Evolutionary conservation across 2,329 filamentous ascomycete species (phyloP).

Genomic region (Penicillium aurantiogriseum): DNA sequence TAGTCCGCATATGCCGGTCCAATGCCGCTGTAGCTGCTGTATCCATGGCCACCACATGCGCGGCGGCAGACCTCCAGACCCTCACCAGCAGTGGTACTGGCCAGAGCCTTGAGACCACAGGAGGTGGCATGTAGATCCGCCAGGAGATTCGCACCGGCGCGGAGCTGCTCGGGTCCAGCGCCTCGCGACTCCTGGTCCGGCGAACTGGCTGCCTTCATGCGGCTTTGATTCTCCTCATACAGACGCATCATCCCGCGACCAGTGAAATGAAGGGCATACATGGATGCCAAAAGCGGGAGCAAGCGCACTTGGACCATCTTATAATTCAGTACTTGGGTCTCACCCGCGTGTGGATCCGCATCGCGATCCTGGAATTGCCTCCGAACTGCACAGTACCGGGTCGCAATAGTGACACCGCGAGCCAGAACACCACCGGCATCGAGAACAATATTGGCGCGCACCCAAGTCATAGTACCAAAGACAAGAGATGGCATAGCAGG

Average conservation of each 20-base stretch:
- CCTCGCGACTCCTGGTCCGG: constrained; percentile 51
- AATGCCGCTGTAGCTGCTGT: constrained; percentile 73
- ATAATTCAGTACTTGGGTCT: constrained; percentile 77
- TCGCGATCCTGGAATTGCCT: constrained; percentile 78
- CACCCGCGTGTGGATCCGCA: constrained; percentile 57
- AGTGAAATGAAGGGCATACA: constrained; percentile 77
- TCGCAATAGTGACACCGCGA: constrained; percentile 74
- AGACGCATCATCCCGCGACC: constrained; percentile 72
- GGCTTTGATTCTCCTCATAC: constrained; percentile 70
- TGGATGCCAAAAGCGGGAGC: constrained; percentile 68
- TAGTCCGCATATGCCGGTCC: constrained; percentile 74
- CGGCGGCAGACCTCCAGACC: constrained; percentile 72
- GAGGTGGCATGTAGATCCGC: constrained; percentile 75
- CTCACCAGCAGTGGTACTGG: constrained; percentile 69
- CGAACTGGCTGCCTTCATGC: constrained; percentile 55
- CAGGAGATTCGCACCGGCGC: constrained; percentile 64
- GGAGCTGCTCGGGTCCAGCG: constrained; percentile 66
- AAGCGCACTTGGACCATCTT: constrained; percentile 76
- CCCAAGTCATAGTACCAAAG: constrained; percentile 74
- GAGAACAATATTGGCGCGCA: constrained; percentile 70
- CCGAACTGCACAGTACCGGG: constrained; percentile 69
- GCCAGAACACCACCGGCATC: constrained; percentile 70
- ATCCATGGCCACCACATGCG: constrained; percentile 75
- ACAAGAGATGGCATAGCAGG: constrained; percentile 66
- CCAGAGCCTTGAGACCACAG: constrained; percentile 71